Evolutionary conservation across 768 basidiomycete genomes (phyloP).

Genomic region (Boletus patriciae): DNA sequence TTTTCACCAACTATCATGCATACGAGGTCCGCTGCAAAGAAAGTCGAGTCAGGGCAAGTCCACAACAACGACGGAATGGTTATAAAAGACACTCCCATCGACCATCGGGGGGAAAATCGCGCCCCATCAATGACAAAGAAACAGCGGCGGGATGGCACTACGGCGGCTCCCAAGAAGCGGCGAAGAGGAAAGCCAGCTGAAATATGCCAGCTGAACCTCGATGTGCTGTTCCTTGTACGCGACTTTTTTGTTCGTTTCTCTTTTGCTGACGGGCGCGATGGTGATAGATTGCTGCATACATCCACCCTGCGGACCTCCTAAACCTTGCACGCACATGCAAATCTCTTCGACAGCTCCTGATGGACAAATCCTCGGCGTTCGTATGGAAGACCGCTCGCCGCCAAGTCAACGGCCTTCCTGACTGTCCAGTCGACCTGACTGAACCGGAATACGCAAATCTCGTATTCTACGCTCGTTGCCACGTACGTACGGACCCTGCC

Average conservation of each 20-base stretch:
- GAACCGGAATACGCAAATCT: constrained; percentile 1
- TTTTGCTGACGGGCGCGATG: neutral
- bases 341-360: neutral
- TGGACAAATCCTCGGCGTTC: neutral
- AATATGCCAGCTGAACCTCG: constrained; percentile 16
- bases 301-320: neutral
- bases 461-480: neutral
- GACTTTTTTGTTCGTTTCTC: neutral
- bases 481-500: neutral
- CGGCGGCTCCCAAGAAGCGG: neutral
- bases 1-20: neutral
- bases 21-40: neutral
- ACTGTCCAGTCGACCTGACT: constrained; percentile 1
- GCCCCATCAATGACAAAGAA: neutral
- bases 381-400: neutral
- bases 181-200: neutral
- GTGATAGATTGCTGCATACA: neutral
- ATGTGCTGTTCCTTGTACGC: neutral
- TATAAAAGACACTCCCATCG: neutral
- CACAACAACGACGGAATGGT: neutral
- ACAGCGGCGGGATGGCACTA: neutral
- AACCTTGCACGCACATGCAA: constrained; percentile 1
- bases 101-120: too few relatives aligned
- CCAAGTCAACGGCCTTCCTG: neutral
- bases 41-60: neutral